Conservation (phyloP, 371 early-diverging fungal species). For the Mucor indicus region DNA sequence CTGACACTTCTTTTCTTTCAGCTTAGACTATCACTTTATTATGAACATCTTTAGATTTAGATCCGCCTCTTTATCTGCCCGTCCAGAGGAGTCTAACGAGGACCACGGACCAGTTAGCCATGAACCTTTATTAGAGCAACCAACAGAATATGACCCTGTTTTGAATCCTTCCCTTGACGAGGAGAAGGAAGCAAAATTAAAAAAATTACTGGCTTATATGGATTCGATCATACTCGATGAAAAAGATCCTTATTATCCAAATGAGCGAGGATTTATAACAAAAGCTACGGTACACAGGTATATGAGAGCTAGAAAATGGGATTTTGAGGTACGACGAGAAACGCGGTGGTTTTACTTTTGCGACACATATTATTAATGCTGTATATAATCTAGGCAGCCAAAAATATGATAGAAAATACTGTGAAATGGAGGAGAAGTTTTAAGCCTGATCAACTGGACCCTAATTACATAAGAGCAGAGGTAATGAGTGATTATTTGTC, state of each 20-base stretch:
- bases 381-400: constrained; percentile 41
- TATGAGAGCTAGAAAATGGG: constrained; percentile 70
- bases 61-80: constrained; percentile 2
- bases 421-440: constrained; percentile 72
- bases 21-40: no score
- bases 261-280: constrained; percentile 44
- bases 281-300: constrained; percentile 61
- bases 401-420: constrained; percentile 58
- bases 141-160: constrained; percentile 18
- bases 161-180: constrained; percentile 32
- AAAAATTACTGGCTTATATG: constrained; percentile 43
- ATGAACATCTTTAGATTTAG: constrained; percentile 12
- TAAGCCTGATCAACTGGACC: constrained; percentile 64
- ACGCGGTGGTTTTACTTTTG: no score
- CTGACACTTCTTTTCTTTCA: no score
- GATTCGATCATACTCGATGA: constrained; percentile 37
- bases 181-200: constrained; percentile 38
- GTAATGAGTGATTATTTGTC: constrained; percentile 6
- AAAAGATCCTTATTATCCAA: constrained; percentile 37
- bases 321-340: constrained; percentile 38
- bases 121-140: constrained; percentile 18
- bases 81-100: background rate
- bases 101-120: constrained; percentile 17
- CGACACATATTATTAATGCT: no score
- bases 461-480: constrained; percentile 52